Evolutionary conservation across 1,139 yeast genomes (phyloP).

Genomic region (Keqinozyma sinolaborantium): DNA sequence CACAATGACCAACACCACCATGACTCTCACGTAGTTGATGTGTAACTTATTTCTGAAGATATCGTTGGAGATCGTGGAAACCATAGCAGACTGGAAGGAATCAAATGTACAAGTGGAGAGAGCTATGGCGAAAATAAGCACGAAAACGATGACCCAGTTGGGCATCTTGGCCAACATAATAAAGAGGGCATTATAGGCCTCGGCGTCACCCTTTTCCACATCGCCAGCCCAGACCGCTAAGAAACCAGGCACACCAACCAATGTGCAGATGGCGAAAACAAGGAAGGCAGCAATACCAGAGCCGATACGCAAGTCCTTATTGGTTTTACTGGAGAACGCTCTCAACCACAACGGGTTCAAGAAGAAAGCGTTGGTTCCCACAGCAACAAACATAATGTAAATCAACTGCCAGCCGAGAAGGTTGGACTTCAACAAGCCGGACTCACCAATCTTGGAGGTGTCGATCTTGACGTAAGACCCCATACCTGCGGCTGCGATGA

Average conservation of each 20-base stretch:
- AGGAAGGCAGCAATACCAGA: slow-evolving; percentile 71
- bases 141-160: slow-evolving; percentile 84
- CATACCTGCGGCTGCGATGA: slow-evolving; percentile 77
- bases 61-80: slow-evolving; percentile 86
- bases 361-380: slow-evolving; percentile 85
- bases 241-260: slow-evolving; percentile 81
- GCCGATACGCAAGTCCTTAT: slow-evolving; percentile 74
- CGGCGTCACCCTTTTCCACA: slow-evolving; percentile 53
- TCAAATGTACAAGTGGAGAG: slow-evolving; percentile 89
- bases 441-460: slow-evolving; percentile 54
- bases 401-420: slow-evolving; percentile 86
- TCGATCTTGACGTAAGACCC: slow-evolving; percentile 77
- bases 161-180: slow-evolving; percentile 70
- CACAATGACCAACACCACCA: slow-evolving; percentile 73
- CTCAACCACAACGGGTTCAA: slow-evolving; percentile 93
- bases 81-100: slow-evolving; percentile 84
- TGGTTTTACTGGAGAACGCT: slow-evolving; percentile 82
- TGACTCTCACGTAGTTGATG: slow-evolving; percentile 60
- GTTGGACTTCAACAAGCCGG: slow-evolving; percentile 61
- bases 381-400: slow-evolving; percentile 81
- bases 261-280: slow-evolving; percentile 58
- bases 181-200: slow-evolving; percentile 67
- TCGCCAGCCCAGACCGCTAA: slow-evolving; percentile 90
- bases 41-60: slow-evolving; percentile 77
- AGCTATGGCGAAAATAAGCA: slow-evolving; percentile 67